These are phyloP conservation scores for Lodderomyces metapsilosis DNA, from an alignment of 1,139 yeast genomes.

Conservation along the genomic window DNA sequence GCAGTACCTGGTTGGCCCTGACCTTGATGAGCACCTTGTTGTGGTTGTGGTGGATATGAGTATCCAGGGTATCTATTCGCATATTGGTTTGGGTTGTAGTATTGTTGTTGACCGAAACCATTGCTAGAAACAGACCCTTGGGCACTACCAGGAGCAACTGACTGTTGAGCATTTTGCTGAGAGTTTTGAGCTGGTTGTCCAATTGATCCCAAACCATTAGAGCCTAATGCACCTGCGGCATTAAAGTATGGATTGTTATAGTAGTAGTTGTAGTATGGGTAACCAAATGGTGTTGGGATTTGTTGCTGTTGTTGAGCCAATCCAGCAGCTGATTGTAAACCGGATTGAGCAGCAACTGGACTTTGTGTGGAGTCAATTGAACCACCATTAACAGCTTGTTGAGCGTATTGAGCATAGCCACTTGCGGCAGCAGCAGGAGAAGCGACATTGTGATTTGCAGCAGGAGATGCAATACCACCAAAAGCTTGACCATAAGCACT, in stretches of 20 bases:
- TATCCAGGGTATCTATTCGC: conserved; percentile 40
- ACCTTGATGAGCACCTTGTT: conserved; percentile 17
- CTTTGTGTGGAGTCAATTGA: conserved; percentile 22
- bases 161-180: conserved; percentile 9
- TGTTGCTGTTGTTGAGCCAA: conserved; percentile 14
- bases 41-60: conserved; percentile 30
- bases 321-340: conserved; percentile 15
- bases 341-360: conserved; percentile 29
- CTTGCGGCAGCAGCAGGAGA: conserved; percentile 20
- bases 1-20: conserved; percentile 6
- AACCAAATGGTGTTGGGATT: conserved; percentile 38
- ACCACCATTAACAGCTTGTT: conserved; percentile 25
- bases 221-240: conserved; percentile 19
- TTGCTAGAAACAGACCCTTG: conserved; percentile 13
- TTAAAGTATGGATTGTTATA: conserved; percentile 45
- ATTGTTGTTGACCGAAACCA: conserved; percentile 21
- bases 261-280: conserved; percentile 47
- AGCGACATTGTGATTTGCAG: conserved; percentile 34
- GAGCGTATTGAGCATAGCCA: conserved; percentile 24
- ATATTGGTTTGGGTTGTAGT: conserved; percentile 40
- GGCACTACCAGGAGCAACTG: conserved; percentile 8
- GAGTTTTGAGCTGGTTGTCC: conserved; percentile 10
- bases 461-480: conserved; percentile 30
- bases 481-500: conserved; percentile 36
- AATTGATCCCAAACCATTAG: conserved; percentile 19